Evolutionary conservation across 306 rosid genomes (phyloP), one percentile per base, ranked within the genome.

Genomic region (Adenanthera pavonina): DNA sequence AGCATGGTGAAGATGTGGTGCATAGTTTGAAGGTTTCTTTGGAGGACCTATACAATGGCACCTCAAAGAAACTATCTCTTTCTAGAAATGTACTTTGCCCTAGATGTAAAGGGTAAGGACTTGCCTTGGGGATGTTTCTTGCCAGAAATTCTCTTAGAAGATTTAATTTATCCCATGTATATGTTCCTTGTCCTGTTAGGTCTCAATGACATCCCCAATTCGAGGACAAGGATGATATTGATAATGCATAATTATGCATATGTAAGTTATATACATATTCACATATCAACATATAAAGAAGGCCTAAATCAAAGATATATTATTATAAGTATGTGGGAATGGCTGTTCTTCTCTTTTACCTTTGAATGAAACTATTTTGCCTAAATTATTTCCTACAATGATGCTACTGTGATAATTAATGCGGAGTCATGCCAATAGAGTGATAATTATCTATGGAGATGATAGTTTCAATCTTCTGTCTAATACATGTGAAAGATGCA

Each of bases 1-100:
- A 85, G 83, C 92, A 87, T 34, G 97, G 97, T 76, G 93, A 92
- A 87, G 93, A 90, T 86, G 91, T 92, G 77, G 88, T 89, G 81
- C 97, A 92, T 62, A 70, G 86, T 30, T 47, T 92, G 19, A 89
- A 89, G 86, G 97, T 90, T 81, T 92, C 95, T 79, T 87, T 92
- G 95, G 97, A 91, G 83, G 97, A 92, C 8, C 74, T 92, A 41
- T 92, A 88, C 35, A 92, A 92, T 81, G 91, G 95, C 78, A 83
- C 92, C n/a, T 41, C 88, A 71, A 92, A 89, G 89, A 92, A 91
- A 78, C 87, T 92, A 6, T 92, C 91, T 59, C 92, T 92, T 64
- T 89, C 97, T 11, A 80, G 90, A 80, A 91, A 88, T 60, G 40
- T 83, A 8, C 68, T 91, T 38, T 92, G 95, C 86, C 3, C 59